These are phyloP conservation scores for Coleophoma crateriformis DNA, from an alignment of 2,329 filamentous ascomycete species.

Conservation along the genomic window DNA sequence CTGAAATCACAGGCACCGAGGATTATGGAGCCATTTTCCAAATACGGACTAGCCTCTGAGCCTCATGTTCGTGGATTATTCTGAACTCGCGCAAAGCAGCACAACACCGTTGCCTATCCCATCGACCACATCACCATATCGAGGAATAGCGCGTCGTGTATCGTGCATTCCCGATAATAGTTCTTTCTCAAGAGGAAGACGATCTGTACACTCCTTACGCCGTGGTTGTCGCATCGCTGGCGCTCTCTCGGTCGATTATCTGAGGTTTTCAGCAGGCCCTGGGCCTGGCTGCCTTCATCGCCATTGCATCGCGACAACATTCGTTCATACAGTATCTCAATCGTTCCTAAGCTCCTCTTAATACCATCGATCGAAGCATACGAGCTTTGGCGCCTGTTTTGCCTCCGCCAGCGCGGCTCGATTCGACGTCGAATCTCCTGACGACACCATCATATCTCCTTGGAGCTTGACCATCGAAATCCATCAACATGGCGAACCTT, in stretches of 20 bases:
- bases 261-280: constrained; percentile 19
- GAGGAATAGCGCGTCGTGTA: constrained; percentile 25
- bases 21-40: no score
- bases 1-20: no score
- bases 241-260: constrained; percentile 15
- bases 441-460: constrained; percentile 4
- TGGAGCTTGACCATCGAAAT: constrained; percentile 7
- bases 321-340: constrained; percentile 2
- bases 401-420: no score
- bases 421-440: no score
- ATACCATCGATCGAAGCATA: no score
- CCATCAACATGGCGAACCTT: constrained; percentile 77
- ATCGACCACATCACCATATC: constrained; percentile 10
- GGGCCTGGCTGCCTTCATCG: constrained; percentile 25
- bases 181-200: constrained; percentile 26
- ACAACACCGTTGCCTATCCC: constrained; percentile 4
- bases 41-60: neutral
- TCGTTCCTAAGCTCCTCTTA: no score
- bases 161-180: constrained; percentile 25
- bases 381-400: no score
- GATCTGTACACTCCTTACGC: constrained; percentile 18
- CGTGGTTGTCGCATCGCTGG: constrained; percentile 14
- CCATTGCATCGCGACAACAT: constrained; percentile 19
- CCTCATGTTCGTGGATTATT: neutral
- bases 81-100: neutral